These are phyloP conservation scores for Akanthomyces uredinophilus DNA, from an alignment of 2,329 filamentous ascomycete genomes.

Conservation along the genomic window DNA sequence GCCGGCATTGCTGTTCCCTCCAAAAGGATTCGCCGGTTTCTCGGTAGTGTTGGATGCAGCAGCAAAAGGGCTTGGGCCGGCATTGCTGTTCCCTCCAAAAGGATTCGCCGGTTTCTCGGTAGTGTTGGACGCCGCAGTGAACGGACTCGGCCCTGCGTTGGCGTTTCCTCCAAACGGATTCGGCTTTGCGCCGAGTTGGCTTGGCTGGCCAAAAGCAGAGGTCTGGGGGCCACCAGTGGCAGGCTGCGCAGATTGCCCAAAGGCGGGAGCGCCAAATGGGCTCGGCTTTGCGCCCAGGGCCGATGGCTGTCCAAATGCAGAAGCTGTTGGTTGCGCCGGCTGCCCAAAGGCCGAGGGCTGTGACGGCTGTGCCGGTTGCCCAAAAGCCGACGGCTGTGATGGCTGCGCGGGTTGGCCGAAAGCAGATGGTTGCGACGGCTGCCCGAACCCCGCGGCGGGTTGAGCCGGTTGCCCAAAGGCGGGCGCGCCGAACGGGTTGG, in stretches of 20 bases:
- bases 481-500: slow-evolving; percentile 25
- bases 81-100: slow-evolving; percentile 22
- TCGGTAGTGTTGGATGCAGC: not conserved
- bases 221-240: slow-evolving; percentile 14
- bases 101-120: slow-evolving; percentile 22
- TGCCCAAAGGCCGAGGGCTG: slow-evolving; percentile 32
- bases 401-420: slow-evolving; percentile 27
- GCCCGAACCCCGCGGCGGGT: slow-evolving; percentile 21
- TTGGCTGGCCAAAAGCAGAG: slow-evolving; percentile 36
- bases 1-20: slow-evolving; percentile 11
- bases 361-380: slow-evolving; percentile 22
- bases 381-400: slow-evolving; percentile 27
- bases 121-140: slow-evolving; percentile 20
- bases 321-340: slow-evolving; percentile 26
- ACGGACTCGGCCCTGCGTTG: slow-evolving; percentile 26
- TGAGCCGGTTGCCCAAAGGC: slow-evolving; percentile 32
- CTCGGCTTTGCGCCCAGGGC: slow-evolving; percentile 20
- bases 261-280: slow-evolving; percentile 30
- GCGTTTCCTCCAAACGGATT: slow-evolving; percentile 29
- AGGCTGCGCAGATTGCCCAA: slow-evolving; percentile 34
- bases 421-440: slow-evolving; percentile 19
- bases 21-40: slow-evolving; percentile 29
- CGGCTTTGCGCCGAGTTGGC: slow-evolving; percentile 27
- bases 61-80: slow-evolving; percentile 21
- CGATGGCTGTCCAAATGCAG: slow-evolving; percentile 38